These are phyloP conservation scores for Epichloe gansuensis DNA, from an alignment of 2,329 filamentous ascomycete genomes.

Conservation along the genomic window DNA sequence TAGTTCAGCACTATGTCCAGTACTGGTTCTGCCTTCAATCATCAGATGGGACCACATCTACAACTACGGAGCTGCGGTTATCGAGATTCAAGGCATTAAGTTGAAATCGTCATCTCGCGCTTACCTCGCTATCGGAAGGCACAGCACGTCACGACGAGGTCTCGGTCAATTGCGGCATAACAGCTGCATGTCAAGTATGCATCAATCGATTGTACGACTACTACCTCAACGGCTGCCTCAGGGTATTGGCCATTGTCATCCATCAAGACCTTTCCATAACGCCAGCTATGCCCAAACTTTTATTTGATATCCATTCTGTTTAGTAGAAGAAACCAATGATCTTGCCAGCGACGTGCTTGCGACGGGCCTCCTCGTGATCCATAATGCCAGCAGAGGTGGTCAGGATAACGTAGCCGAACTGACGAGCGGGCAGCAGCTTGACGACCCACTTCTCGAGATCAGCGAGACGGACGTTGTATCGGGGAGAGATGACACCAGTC, in stretches of 20 bases:
- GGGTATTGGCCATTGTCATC: slow-evolving; percentile 26
- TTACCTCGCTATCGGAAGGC: background rate
- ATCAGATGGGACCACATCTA: too few species aligned
- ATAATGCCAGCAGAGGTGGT: slow-evolving; percentile 99
- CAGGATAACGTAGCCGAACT: slow-evolving; percentile 98
- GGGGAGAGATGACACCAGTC: slow-evolving; percentile 97
- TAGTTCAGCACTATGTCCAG: too few species aligned
- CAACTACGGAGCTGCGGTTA: too few species aligned
- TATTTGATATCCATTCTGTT: slow-evolving; percentile 16
- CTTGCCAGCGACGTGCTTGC: slow-evolving; percentile 99
- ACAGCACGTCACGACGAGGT: background rate
- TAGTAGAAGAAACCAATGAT: slow-evolving; percentile 99
- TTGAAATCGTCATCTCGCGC: too few species aligned
- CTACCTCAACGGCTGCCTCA: slow-evolving; percentile 18
- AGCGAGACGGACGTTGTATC: slow-evolving; percentile 96
- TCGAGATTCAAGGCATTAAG: too few species aligned
- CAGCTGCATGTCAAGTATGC: slow-evolving; percentile 14
- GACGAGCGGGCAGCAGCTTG: slow-evolving; percentile 97
- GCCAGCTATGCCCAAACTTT: slow-evolving; percentile 25
- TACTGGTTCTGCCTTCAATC: too few species aligned
- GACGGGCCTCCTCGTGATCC: slow-evolving; percentile 98
- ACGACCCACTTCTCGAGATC: slow-evolving; percentile 99
- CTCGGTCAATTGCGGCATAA: slow-evolving; percentile 18
- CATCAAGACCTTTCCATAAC: slow-evolving; percentile 19
- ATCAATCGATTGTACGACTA: slow-evolving; percentile 19